These are phyloP conservation scores for Cenchrus fungigraminus DNA, from an alignment of 176 grass and related monocot species.

Conservation along the genomic window DNA sequence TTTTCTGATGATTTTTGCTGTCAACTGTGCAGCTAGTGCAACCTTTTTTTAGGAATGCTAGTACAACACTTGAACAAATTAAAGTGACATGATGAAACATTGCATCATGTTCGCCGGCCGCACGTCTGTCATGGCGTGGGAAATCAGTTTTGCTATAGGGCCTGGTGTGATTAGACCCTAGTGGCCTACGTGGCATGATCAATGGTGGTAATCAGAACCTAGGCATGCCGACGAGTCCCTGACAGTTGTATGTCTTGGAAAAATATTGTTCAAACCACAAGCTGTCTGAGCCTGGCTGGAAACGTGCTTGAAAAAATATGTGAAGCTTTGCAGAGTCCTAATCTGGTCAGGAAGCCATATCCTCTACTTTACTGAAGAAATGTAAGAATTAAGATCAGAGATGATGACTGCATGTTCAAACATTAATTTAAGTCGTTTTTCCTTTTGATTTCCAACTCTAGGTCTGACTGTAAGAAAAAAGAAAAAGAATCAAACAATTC, in stretches of 20 bases:
- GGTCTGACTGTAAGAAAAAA: conserved; percentile 10
- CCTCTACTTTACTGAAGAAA: conserved; percentile 5
- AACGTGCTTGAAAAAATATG: not conserved
- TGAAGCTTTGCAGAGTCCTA: not conserved
- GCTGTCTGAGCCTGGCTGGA: not conserved
- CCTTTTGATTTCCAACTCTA: conserved; percentile 45
- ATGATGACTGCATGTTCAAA: not conserved
- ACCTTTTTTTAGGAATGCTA: not conserved
- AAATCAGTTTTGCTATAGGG: conserved; percentile 3
- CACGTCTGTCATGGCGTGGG: conserved; percentile 32
- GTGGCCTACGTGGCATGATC: not conserved
- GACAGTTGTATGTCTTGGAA: not conserved
- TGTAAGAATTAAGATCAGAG: not conserved
- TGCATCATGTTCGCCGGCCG: conserved; percentile 31
- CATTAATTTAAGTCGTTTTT: conserved; percentile 33
- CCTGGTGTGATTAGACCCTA: not conserved
- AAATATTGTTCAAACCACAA: not conserved
- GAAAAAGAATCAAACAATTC: conserved; percentile 48
- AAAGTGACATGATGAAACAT: conserved; percentile 22
- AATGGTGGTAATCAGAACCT: not conserved
- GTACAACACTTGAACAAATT: not conserved
- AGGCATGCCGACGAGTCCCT: conserved; percentile 8
- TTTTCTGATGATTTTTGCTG: not conserved
- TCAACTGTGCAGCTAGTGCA: not conserved
- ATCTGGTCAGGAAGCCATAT: not conserved